Base-by-base conservation (phyloP, 305 asterid genomes). In the Nicotiana rustica region DNA sequence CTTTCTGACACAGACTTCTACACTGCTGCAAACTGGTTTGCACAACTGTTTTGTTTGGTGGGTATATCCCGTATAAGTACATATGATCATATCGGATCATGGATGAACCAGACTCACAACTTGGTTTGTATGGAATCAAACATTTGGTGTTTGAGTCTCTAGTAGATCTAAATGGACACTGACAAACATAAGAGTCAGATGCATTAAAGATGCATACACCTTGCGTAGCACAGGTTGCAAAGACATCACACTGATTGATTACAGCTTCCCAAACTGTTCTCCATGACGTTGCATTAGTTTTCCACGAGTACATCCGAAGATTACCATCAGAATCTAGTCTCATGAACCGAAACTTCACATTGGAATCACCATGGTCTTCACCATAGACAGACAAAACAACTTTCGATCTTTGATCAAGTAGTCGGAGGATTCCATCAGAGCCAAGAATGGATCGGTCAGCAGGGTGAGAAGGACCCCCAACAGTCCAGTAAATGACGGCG, bases 271-370 rank as follows among this genome's bases (percentile, higher is more conserved):
- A 89, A 65, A 83, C 88, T 36, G 82, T 71, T 56, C 82, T 87
- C 91, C 91, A 89, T 31, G 91, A 82, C 2, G 29, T 84, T 4
- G 90, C 84, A 82, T 73, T 86, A 77, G 84, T 83, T 61, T 71
- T 55, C 91, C 91, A 89, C 4, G 91, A 89, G 81, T 87, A 87
- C 38, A 89, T 29, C 83, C 91, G 82, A 67, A 89, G 91, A 78
- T 89, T 89, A 49, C 91, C 91, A 81, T 89, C 90, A 77, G 80
- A 67, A 87, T 89, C 91, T 79, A 89, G 82, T 86, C 91, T 82
- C 55, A 89, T 88, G 82, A 89, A 87, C 77, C 89, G 87, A 52
- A 85, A 89, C 21, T 79, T 84, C 38, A 85, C 86, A 36, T 82
- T 79, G 4, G 84, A 67, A 81, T 87, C 91, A 61, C 76, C 67